A percentile compares a stretch with the other conserved stretches of the same genome.
phyloP scores from a whole-genome alignment of 345 rosid species.

The Brassica nigra region DNA sequence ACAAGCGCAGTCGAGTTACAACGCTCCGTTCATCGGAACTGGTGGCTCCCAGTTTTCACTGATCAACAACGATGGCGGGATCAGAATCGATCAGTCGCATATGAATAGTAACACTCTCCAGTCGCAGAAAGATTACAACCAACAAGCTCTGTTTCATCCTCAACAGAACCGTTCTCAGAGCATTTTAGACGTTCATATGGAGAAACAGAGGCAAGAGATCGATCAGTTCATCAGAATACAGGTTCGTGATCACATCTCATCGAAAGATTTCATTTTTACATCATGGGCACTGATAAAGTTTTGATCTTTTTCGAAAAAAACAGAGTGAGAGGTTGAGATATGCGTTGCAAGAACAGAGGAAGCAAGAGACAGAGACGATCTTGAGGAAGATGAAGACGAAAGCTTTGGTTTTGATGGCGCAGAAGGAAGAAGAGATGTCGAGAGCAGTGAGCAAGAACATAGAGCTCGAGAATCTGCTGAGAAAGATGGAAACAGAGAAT shows the following conservation, averaged over 20 bases:
- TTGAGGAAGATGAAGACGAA: slow-evolving; percentile 46
- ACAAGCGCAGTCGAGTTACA: slow-evolving; percentile 60
- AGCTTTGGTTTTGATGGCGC: slow-evolving; percentile 45
- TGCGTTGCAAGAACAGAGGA: slow-evolving; percentile 60
- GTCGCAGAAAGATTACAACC: slow-evolving; percentile 36
- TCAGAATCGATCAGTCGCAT: slow-evolving; percentile 28
- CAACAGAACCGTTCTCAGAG: slow-evolving; percentile 25
- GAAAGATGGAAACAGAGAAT: slow-evolving; percentile 56
- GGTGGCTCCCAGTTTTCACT: slow-evolving; percentile 41
- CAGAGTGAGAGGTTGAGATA: slow-evolving; percentile 61
- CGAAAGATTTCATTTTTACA: not conserved
- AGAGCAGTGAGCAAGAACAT: slow-evolving; percentile 50
- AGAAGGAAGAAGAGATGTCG: slow-evolving; percentile 64
- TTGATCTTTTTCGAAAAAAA: not conserved
- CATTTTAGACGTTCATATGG: slow-evolving; percentile 37
- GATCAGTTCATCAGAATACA: slow-evolving; percentile 62
- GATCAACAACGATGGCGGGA: slow-evolving; percentile 51
- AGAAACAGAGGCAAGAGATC: slow-evolving; percentile 63
- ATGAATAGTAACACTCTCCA: not conserved
- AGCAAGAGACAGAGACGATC: slow-evolving; percentile 45
- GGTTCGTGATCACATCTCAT: slow-evolving; percentile 43
- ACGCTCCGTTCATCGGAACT: slow-evolving; percentile 30
- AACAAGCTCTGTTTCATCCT: slow-evolving; percentile 42
- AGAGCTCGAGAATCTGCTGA: slow-evolving; percentile 58
- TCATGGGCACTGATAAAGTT: slow-evolving; percentile 11